phyloP scores from a whole-genome alignment of 495 filamentous ascomycete species.

The Jackrogersella minutella region DNA sequence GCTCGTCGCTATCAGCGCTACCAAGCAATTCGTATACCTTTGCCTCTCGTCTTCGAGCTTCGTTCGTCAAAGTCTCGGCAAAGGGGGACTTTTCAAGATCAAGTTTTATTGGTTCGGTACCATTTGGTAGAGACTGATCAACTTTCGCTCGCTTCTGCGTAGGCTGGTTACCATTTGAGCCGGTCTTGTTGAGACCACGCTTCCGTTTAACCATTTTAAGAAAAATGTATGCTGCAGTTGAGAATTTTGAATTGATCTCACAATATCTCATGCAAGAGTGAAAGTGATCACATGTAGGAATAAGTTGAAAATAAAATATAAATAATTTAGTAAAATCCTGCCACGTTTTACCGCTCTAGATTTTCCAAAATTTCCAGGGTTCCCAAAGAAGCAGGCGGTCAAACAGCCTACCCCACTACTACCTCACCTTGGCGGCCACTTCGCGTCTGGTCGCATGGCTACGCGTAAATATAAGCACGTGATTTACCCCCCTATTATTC shows the following conservation, averaged over 20 bases:
- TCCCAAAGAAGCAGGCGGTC: constrained; percentile 17
- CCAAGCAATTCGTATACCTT: constrained; percentile 60
- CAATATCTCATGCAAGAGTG: no score
- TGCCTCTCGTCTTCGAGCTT: constrained; percentile 57
- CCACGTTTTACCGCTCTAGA: not conserved
- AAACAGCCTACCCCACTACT: not conserved
- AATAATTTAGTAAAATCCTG: not conserved
- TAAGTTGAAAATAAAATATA: no score
- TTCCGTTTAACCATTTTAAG: constrained; percentile 54
- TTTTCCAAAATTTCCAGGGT: no score
- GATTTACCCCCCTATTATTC: no score
- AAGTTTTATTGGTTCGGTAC: constrained; percentile 35
- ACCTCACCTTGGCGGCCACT: not conserved
- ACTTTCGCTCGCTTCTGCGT: constrained; percentile 55
- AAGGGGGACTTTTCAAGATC: constrained; percentile 55
- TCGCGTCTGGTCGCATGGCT: no score
- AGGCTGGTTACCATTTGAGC: constrained; percentile 43
- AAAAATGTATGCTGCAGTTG: not conserved
- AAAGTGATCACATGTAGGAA: no score
- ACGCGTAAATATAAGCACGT: no score
- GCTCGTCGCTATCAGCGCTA: constrained; percentile 59
- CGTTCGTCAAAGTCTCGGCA: constrained; percentile 50
- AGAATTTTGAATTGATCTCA: no score
- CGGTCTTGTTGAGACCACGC: constrained; percentile 48
- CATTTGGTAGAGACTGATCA: constrained; percentile 40